phyloP scores from a whole-genome alignment of 1,284 basidiomycete genomes.

The Trametes polyzona region DNA sequence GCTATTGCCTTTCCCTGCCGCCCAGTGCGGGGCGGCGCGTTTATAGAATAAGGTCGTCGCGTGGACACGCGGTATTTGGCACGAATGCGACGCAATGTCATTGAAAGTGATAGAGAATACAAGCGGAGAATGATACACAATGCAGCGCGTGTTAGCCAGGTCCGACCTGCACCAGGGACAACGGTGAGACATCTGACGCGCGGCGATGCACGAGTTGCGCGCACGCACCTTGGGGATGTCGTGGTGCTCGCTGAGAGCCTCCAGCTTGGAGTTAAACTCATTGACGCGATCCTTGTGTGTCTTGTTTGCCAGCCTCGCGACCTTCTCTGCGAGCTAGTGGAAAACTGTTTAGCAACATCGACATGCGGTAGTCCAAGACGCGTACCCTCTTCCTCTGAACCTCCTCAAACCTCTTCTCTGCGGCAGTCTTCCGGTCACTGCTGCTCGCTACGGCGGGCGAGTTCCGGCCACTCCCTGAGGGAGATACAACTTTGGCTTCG shows the following conservation, averaged over 20 bases:
- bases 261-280: constrained; percentile 90
- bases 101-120: constrained; percentile 11
- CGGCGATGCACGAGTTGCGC: neutral
- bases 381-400: constrained; percentile 82
- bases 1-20: constrained; percentile 1
- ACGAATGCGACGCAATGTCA: neutral
- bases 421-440: constrained; percentile 78
- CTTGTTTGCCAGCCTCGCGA: constrained; percentile 80
- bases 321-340: constrained; percentile 75
- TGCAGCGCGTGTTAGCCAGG: constrained; percentile 62
- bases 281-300: constrained; percentile 96
- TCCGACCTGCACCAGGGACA: constrained; percentile 56
- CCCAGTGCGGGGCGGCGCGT: neutral
- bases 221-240: constrained; percentile 86
- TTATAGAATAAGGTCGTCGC: constrained; percentile 4
- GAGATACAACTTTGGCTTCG: constrained; percentile 44
- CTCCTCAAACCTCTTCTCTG: constrained; percentile 90
- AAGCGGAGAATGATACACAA: constrained; percentile 19
- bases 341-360: neutral
- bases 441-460: constrained; percentile 52
- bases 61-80: neutral
- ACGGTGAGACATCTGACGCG: neutral
- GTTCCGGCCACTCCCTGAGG: constrained; percentile 58
- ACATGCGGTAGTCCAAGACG: constrained; percentile 14
- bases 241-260: constrained; percentile 89